Evolutionary conservation across 495 filamentous ascomycete species (phyloP), one percentile per base, ranked within the genome.

Genomic region (Chaetomidium leptoderma): DNA sequence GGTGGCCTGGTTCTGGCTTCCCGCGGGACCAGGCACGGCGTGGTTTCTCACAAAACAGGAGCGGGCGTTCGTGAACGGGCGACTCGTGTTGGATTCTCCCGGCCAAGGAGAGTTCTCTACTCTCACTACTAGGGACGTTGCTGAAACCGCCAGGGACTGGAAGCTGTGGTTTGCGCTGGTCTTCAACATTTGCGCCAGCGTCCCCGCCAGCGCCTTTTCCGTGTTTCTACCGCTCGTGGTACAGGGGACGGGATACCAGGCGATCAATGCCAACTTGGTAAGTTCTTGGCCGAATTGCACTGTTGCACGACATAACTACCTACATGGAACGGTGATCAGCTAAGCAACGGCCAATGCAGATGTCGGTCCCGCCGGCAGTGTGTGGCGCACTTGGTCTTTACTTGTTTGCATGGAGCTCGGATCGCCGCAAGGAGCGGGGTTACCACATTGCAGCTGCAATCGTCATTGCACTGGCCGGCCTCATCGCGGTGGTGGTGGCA

Each of bases 341-440:
- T 32, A 32, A 49, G n/a, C 46, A n/a, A 4, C 43, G 29, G 27
- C 46, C 27, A 49, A 49, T n/a, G 36, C 29, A 65, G 43, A 74
- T 85, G 30, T 74, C 76, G n/a, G 78, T 78, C 11, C 81, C 82
- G 11, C 82, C 82, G 1, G 82, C 78, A 58, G 57, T 82, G 17
- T 73, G 71, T 24, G 24, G 80, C 49, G 78, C 78, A 1, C 54
- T 71, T 19, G 68, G 72, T 0, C 70, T 84, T 8, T 76, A 74
- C 61, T 51, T 70, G 11, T 46, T 69, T 36, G 68, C 66, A 19
- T 44, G 39, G 17, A 64, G 60, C 37, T 71, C 65, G 19, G 64
- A 66, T 48, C 60, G 62, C 17, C 61, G 59, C 17, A 65, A 61
- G 23, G 69, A 46, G 55, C 72, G 82, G 35, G 72, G 82, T 14